Base-by-base conservation (phyloP, 1,284 basidiomycete species). In the Trichosporon coremiiforme region DNA sequence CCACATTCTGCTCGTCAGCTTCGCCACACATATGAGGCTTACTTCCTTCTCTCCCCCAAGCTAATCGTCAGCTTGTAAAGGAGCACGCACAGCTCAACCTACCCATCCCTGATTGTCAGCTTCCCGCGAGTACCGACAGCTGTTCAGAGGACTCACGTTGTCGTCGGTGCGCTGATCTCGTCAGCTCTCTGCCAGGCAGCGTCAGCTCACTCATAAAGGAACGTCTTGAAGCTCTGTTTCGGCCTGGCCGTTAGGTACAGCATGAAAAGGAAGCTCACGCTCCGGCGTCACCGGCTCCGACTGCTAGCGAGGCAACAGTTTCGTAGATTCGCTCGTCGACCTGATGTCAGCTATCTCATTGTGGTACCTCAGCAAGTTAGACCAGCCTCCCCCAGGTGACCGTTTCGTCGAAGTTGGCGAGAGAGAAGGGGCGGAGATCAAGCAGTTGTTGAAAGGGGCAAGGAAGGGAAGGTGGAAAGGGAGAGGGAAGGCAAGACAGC, bases 221-320 rank as follows among this genome's bases (percentile, higher is more conserved):
- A 84, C 0, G 83, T 83, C 71, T 84, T 79, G 75, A 76, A 80
- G 5, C 82, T 83, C 29, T 77, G 72, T 45, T 73, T 70, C 4
- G 81, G 82, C n/a, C 80, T 81, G 71, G 8, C 2, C 36, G 35
- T 69, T 41, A 66, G 68, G 45, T 35, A 13, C 20, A 7, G 36
- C 7, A 6, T 13, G 12, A 17, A 2, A 25, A 10, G n/a, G 41
- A 22, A 53, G 66, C 69, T 35, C 65, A 70, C 70, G 55, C 53
- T 17, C 64, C 50, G 2, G 33, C n/a, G 17, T n/a, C 25, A 20
- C 53, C 33, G 4, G 65, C 47, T 0, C 55, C 66, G 8, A 55
- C 53, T 4, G 76, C 75, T 78, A 79, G 65, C 2, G 68, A 73
- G 12, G 80, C 73, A 12, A 82, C 69, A 5, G 73, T 68, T n/a